A percentile compares a stretch with the other conserved stretches of the same genome.
Evolutionary conservation across 148 eudicot genomes (phyloP).

Genomic region (Vaccinium vitisidaea): DNA sequence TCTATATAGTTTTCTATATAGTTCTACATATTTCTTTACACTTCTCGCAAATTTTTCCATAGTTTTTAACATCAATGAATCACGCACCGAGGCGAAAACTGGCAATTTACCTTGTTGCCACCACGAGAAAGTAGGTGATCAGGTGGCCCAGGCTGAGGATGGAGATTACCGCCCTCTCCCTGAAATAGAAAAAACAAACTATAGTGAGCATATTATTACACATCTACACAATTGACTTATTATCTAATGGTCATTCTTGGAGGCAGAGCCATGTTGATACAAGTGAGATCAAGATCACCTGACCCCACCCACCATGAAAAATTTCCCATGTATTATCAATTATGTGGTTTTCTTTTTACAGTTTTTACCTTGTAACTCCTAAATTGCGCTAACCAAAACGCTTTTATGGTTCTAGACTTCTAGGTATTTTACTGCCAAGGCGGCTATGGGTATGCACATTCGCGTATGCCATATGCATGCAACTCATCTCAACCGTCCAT

Average conservation of each 20-base stretch:
- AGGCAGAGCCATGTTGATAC: neutral
- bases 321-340: neutral
- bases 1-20: neutral
- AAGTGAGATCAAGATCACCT: neutral
- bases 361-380: neutral
- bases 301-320: neutral
- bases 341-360: neutral
- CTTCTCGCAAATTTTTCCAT: neutral
- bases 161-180: conserved; percentile 20
- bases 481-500: too few species aligned
- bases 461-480: too few species aligned
- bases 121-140: conserved; percentile 35
- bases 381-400: neutral
- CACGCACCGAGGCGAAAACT: neutral
- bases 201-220: neutral
- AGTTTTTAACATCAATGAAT: neutral
- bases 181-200: conserved; percentile 11
- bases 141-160: conserved; percentile 34
- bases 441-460: too few species aligned
- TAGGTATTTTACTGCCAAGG: neutral
- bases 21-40: neutral
- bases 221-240: neutral
- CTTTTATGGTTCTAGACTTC: neutral
- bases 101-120: conserved; percentile 44
- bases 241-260: neutral